These are phyloP conservation scores for Elymus sibiricus DNA, from an alignment of 176 grass and related monocot species.

Conservation along the genomic window DNA sequence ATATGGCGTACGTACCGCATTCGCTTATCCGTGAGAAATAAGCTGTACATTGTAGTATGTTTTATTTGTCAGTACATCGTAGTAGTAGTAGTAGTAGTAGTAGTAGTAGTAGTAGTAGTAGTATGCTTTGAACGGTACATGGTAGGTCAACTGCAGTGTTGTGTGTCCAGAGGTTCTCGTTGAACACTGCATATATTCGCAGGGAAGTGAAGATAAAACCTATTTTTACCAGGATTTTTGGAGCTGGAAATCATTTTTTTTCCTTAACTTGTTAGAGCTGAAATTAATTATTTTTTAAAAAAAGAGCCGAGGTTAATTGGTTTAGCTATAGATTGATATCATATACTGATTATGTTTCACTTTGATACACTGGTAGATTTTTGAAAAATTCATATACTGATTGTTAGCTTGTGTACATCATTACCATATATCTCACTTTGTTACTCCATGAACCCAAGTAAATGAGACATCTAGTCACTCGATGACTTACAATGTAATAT, in stretches of 20 bases:
- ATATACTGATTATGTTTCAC: neutral
- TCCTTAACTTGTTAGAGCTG: neutral
- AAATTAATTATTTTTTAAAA: too few species aligned
- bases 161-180: neutral
- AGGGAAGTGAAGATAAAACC: neutral
- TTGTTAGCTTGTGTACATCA: too few species aligned
- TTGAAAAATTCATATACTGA: neutral
- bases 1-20: too few species aligned
- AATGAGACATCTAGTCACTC: too few species aligned
- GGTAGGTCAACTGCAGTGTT: neutral
- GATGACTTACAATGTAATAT: too few species aligned
- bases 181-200: neutral
- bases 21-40: neutral
- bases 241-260: neutral
- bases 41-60: neutral
- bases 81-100: too few species aligned
- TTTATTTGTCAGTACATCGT: neutral
- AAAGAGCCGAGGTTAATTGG: neutral
- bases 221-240: neutral
- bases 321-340: neutral
- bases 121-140: neutral
- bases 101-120: too few species aligned
- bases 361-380: neutral
- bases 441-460: too few species aligned
- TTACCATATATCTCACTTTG: neutral